Percentiles rank a stretch among this genome's conserved stretches.
Evolutionary conservation across 1,139 yeast genomes (phyloP).

Genomic region (Yamadazyma diospyri): DNA sequence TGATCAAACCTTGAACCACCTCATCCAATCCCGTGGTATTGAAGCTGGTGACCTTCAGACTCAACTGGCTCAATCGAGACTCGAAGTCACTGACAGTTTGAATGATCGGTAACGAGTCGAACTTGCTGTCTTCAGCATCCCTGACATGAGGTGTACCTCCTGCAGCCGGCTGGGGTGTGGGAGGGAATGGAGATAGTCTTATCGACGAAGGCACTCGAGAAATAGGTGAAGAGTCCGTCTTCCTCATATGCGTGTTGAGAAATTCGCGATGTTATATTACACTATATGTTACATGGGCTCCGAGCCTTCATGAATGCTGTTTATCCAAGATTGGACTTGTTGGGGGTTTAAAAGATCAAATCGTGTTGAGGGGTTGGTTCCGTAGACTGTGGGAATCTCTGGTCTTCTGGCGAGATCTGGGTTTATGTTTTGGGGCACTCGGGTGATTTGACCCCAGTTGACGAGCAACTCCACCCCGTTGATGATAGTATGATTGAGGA

Average conservation of each 20-base stretch:
- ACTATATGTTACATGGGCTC: too few species aligned
- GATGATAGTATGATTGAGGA: slow-evolving; percentile 28
- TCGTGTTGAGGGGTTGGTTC: slow-evolving; percentile 15
- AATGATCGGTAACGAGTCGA: slow-evolving; percentile 15
- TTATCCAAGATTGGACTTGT: slow-evolving; percentile 13
- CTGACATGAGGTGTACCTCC: neutral
- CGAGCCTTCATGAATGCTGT: slow-evolving; percentile 10
- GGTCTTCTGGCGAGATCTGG: slow-evolving; percentile 4
- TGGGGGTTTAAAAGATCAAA: slow-evolving; percentile 18
- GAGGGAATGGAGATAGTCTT: slow-evolving; percentile 26
- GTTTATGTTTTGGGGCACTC: slow-evolving; percentile 5
- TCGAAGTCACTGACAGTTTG: slow-evolving; percentile 25
- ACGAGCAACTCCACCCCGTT: slow-evolving; percentile 30
- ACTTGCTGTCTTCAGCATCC: slow-evolving; percentile 7
- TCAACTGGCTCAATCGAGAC: slow-evolving; percentile 20
- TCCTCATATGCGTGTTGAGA: slow-evolving; percentile 1
- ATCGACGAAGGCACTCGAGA: slow-evolving; percentile 34
- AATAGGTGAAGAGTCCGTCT: slow-evolving; percentile 24
- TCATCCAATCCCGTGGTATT: slow-evolving; percentile 28
- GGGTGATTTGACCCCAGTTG: slow-evolving; percentile 28
- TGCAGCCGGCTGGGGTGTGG: slow-evolving; percentile 15
- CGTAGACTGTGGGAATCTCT: slow-evolving; percentile 19
- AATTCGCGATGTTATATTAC: neutral
- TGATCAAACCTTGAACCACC: slow-evolving; percentile 26
- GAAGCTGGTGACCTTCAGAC: slow-evolving; percentile 32